Evolutionary conservation across 768 basidiomycete species (phyloP).

Genomic region (Mycena olivaceomarginata): DNA sequence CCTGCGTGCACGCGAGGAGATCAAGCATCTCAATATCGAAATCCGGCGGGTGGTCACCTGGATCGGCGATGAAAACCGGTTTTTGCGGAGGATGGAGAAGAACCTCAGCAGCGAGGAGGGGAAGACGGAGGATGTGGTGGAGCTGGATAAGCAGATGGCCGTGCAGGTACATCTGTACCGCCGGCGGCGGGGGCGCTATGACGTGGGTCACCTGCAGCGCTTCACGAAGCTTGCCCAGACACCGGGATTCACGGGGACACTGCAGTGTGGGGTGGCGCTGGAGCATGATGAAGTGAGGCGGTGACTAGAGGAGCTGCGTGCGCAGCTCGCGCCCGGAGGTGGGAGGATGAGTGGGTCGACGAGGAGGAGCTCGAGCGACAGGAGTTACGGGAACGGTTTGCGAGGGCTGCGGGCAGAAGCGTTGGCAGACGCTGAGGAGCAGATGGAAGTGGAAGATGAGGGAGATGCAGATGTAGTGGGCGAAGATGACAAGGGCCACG

Average conservation of each 20-base stretch:
- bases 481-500: no score
- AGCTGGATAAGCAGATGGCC: background rate
- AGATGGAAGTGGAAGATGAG: background rate
- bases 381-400: no score
- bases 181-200: no score
- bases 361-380: background rate
- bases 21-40: conserved; percentile 39
- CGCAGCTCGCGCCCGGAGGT: background rate
- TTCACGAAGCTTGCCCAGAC: conserved; percentile 8
- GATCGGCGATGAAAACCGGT: no score
- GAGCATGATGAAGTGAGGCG: background rate
- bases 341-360: background rate
- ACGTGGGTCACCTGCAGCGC: background rate
- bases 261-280: background rate
- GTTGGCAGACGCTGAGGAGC: background rate
- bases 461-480: no score
- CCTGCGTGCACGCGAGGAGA: conserved; percentile 47
- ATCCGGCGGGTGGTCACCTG: no score
- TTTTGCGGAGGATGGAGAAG: background rate
- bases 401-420: background rate
- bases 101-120: background rate
- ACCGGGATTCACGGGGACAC: conserved; percentile 19
- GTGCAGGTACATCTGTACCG: no score
- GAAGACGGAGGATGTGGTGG: conserved; percentile 4
- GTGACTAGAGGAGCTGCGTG: background rate